Conservation (phyloP, 371 early-diverging fungal genomes). For the Apophysomyces variabilis region DNA sequence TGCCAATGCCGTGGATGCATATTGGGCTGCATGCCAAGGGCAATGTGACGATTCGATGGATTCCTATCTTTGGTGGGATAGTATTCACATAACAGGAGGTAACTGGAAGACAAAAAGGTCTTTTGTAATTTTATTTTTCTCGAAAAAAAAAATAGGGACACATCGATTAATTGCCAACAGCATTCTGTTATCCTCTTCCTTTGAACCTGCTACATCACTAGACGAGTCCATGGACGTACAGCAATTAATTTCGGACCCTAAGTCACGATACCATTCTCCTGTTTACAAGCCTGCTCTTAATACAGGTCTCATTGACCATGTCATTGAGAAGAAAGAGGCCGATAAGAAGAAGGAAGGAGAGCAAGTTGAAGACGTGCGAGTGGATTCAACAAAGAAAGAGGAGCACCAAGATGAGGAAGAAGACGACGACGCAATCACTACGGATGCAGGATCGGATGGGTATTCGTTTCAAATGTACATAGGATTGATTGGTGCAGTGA, state of each 20-base stretch:
- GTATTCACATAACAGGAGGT: constrained; percentile 50
- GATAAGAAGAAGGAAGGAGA: constrained; percentile 24
- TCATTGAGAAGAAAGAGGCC: constrained; percentile 20
- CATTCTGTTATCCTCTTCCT: constrained; percentile 38
- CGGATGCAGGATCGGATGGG: background rate
- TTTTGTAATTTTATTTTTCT: background rate
- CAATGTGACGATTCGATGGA: constrained; percentile 39
- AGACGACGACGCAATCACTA: background rate
- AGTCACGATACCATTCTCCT: constrained; percentile 30
- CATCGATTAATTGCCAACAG: constrained; percentile 50
- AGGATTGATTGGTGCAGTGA: constrained; percentile 22
- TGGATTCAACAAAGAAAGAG: constrained; percentile 1
- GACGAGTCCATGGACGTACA: constrained; percentile 21
- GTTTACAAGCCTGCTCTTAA: constrained; percentile 27
- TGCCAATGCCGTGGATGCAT: constrained; percentile 36
- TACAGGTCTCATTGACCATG: constrained; percentile 35
- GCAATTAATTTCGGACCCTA: constrained; percentile 5
- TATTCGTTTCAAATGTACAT: constrained; percentile 25
- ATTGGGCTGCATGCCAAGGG: constrained; percentile 52
- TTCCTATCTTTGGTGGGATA: constrained; percentile 55
- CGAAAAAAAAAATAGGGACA: constrained; percentile 16
- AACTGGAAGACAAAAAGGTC: background rate
- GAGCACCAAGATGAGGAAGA: background rate
- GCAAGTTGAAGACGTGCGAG: background rate
- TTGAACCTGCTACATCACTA: constrained; percentile 29